Base-by-base conservation (phyloP, 2,329 filamentous ascomycete species). In the Mycosphaerella arachidis region DNA sequence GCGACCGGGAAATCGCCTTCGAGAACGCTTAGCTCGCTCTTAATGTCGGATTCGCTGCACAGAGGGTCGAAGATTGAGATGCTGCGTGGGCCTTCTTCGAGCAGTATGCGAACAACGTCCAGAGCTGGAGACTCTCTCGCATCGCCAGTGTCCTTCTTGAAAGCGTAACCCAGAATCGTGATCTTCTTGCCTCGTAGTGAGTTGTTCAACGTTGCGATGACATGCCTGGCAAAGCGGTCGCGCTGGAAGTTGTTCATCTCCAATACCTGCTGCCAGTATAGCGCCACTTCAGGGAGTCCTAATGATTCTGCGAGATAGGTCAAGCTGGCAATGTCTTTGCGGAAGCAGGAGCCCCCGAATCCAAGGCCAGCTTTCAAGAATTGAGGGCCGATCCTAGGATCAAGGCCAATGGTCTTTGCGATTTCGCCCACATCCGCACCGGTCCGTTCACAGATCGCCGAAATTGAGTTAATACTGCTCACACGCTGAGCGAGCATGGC, bases 401-500 rank as follows among this genome's bases (percentile, higher is more conserved):
- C 89, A 40, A 86, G 78, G 31, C 68, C 68, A 8, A 68, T 59
- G 7, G 63, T 61, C 35, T 79, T 77, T 16, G 87, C 82, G 3
- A 92, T 82, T 73, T 91, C 87, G 62, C 86, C 81, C 12, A 92
- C 82, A 67, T 91, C 85, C n/a, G 89, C 89, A 16, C 88, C 88
- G 0, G 86, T 88, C 64, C 82, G 82, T 74, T 92, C 89, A 71
- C 89, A 92, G 35, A 92, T 85, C 6, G 88, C 87, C 8, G 86
- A 88, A 60, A 92, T 84, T 20, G 87, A 86, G 75, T 92, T 92
- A 76, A 92, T 90, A 73, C 86, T 90, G 71, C 85, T 89, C 70
- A 92, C 89, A 53, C 89, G 83, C 75, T 92, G 90, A 0, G 89
- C 89, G 12, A 92, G 80, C 82, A 92, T 86, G 1, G 88, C 87